A percentile compares a stretch with the other conserved stretches of the same genome.
These are phyloP conservation scores for Colletotrichum sp. DNA, from an alignment of 2,329 filamentous ascomycete genomes.

Conservation along the genomic window DNA sequence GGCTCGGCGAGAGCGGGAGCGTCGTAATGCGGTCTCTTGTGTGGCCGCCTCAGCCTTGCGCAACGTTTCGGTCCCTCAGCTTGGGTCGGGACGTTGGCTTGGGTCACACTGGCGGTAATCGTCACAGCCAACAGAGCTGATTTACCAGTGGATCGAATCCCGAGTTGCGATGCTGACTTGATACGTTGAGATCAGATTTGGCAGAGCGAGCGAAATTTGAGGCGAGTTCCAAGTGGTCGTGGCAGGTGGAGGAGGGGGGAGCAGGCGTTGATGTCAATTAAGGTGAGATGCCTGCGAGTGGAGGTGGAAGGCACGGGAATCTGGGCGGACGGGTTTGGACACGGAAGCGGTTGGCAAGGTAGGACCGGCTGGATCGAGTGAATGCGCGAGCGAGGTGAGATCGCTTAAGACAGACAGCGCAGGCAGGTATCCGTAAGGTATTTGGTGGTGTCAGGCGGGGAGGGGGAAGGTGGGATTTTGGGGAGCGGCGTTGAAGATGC, in stretches of 20 bases:
- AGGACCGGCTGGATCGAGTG: background rate
- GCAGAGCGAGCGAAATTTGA: background rate
- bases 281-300: background rate
- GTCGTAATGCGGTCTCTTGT: background rate
- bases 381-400: background rate
- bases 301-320: background rate
- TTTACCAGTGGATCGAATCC: background rate
- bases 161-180: background rate
- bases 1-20: background rate
- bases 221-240: background rate
- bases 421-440: background rate
- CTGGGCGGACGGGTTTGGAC: background rate
- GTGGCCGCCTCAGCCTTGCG: slow-evolving; percentile 6
- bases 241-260: background rate
- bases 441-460: slow-evolving; percentile 10
- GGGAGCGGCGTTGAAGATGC: slow-evolving; percentile 20
- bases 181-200: background rate
- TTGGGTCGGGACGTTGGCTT: background rate
- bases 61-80: background rate
- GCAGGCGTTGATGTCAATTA: background rate
- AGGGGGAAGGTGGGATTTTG: slow-evolving; percentile 5
- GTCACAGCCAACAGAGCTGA: background rate
- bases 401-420: background rate
- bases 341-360: background rate
- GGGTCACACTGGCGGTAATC: background rate